phyloP scores from a whole-genome alignment of 306 rosid genomes.

The Acacia melanoxylon region DNA sequence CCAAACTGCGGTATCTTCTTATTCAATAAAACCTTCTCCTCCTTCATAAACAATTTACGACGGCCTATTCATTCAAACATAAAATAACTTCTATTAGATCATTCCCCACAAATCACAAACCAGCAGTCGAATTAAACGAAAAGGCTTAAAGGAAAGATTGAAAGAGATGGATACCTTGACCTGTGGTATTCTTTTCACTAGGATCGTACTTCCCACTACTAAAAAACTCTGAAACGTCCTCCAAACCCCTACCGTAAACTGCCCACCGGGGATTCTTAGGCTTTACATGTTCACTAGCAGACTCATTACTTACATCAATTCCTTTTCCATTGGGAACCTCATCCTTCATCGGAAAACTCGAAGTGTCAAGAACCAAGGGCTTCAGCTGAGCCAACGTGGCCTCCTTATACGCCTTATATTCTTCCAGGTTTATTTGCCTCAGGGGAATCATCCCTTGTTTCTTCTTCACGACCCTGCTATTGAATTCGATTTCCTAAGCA shows the following conservation, averaged over 20 bases:
- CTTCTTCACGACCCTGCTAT: conserved; percentile 65
- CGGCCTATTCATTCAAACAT: conserved; percentile 51
- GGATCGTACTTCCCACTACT: no score
- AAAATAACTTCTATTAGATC: no score
- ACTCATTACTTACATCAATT: conserved; percentile 24
- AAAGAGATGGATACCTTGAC: no score
- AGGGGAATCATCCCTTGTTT: conserved; percentile 60
- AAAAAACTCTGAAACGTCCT: no score
- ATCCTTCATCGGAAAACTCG: conserved; percentile 30
- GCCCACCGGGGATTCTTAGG: conserved; percentile 91
- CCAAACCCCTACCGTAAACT: no score
- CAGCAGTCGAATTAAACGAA: no score
- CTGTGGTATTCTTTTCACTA: no score
- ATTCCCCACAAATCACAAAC: no score
- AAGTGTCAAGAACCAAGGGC: conserved; percentile 61
- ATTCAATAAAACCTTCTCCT: conserved; percentile 71
- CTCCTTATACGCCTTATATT: conserved; percentile 59
- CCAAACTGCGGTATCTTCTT: conserved; percentile 62
- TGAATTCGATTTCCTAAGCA: conserved; percentile 72
- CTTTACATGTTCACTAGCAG: conserved; percentile 48
- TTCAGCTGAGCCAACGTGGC: conserved; percentile 71
- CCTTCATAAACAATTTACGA: conserved; percentile 67
- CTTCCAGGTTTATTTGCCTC: conserved; percentile 62
- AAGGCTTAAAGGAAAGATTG: no score
- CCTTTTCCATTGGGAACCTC: conserved; percentile 8